phyloP scores from a whole-genome alignment of 768 basidiomycete genomes.

The Serendipita sp. region DNA sequence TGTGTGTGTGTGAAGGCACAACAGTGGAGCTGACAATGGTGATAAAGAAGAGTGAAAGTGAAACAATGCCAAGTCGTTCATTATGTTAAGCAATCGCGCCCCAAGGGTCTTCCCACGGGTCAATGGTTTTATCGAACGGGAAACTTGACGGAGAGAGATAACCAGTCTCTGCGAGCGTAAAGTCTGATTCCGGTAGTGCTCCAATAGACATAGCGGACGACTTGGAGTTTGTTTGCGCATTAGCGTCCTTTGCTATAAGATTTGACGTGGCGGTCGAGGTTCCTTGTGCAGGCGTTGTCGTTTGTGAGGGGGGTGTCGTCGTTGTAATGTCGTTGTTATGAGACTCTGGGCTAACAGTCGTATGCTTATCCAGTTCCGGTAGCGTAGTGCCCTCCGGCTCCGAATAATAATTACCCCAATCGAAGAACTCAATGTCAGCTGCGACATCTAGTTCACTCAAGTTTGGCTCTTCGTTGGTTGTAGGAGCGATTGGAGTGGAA shows the following conservation, averaged over 20 bases:
- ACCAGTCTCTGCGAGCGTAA: not conserved
- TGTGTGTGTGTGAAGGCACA: not conserved
- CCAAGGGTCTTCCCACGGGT: not conserved
- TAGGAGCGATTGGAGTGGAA: not conserved
- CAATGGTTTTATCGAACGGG: not conserved
- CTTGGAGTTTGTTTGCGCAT: too few relatives aligned
- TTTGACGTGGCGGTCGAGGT: not conserved
- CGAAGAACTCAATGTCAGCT: not conserved
- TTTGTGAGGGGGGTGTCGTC: not conserved
- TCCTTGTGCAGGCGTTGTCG: not conserved
- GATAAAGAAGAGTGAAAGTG: not conserved
- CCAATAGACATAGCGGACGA: not conserved
- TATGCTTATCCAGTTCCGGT: slow-evolving; percentile 1
- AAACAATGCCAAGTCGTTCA: not conserved
- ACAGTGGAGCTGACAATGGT: not conserved
- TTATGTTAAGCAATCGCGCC: not conserved
- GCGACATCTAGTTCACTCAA: not conserved
- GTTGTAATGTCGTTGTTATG: not conserved
- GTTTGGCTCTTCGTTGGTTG: not conserved
- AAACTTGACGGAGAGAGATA: not conserved
- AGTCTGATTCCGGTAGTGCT: not conserved
- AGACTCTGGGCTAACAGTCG: not conserved
- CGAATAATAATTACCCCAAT: not conserved
- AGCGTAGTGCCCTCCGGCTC: not conserved
- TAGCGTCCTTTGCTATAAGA: too few relatives aligned